A percentile compares a stretch with the other conserved stretches of the same genome.
phyloP scores from a whole-genome alignment of 345 rosid species.

The Mercurialis annua region DNA sequence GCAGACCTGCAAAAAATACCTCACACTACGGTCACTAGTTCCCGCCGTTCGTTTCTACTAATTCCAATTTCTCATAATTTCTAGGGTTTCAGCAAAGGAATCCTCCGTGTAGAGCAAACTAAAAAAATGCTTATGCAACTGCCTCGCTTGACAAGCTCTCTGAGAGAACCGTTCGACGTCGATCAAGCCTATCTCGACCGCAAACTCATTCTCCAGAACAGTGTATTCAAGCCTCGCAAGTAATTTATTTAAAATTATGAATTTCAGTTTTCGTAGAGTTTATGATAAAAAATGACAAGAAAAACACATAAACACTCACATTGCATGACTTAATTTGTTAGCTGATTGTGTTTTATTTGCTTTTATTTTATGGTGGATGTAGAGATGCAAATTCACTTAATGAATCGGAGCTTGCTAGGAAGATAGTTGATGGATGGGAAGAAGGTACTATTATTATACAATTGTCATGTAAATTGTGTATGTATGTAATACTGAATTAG shows the following conservation, averaged over 20 bases:
- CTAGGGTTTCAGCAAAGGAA: background rate
- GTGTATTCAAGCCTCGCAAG: conserved; percentile 49
- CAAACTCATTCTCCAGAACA: conserved; percentile 55
- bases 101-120: background rate
- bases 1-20: background rate
- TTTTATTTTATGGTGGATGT: conserved; percentile 13
- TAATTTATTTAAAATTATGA: conserved; percentile 16
- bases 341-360: background rate
- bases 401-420: conserved; percentile 75
- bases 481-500: background rate
- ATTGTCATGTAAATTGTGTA: too few species aligned
- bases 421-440: conserved; percentile 80
- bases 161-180: conserved; percentile 77
- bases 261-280: conserved; percentile 10
- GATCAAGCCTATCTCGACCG: conserved; percentile 89
- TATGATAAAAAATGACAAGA: background rate
- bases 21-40: background rate
- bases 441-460: conserved; percentile 63
- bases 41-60: background rate
- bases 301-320: background rate
- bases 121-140: conserved; percentile 57
- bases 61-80: background rate
- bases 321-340: background rate
- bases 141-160: conserved; percentile 82
- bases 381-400: conserved; percentile 45